phyloP scores from a whole-genome alignment of 306 rosid species.

The Gastrolobium bilobum region DNA sequence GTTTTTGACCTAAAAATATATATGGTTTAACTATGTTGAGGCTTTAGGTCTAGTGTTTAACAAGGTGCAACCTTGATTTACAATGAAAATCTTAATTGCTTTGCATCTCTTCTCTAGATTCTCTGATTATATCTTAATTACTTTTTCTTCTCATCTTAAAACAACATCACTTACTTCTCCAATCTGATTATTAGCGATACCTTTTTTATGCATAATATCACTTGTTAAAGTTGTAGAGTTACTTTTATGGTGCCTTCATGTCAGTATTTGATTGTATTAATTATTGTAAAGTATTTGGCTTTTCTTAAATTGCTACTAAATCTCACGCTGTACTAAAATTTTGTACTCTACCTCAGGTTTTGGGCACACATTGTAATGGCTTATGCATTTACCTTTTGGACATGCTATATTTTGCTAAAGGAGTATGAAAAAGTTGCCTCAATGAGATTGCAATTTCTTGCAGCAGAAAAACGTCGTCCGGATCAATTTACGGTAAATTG shows the following conservation, averaged over 20 bases:
- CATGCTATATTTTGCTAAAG: constrained; percentile 76
- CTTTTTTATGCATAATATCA: constrained; percentile 10
- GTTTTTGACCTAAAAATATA: constrained; percentile 7
- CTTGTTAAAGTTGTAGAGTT: constrained; percentile 29
- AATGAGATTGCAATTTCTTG: constrained; percentile 91
- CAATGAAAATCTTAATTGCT: constrained; percentile 30
- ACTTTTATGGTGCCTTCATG: constrained; percentile 34
- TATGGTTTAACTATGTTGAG: constrained; percentile 27
- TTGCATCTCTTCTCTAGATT: constrained; percentile 38
- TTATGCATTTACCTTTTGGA: constrained; percentile 89
- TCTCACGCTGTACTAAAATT: constrained; percentile 26
- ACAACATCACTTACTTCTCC: constrained; percentile 13
- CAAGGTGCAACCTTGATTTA: constrained; percentile 36
- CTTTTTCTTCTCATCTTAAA: not conserved
- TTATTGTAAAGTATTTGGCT: constrained; percentile 2
- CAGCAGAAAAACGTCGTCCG: constrained; percentile 81
- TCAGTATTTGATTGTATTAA: constrained; percentile 15
- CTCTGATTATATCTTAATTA: not conserved
- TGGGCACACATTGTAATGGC: constrained; percentile 88
- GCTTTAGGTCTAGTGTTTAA: constrained; percentile 20
- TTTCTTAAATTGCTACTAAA: constrained; percentile 37
- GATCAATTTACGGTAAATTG: constrained; percentile 87
- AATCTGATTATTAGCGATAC: constrained; percentile 1
- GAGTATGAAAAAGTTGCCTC: constrained; percentile 83
- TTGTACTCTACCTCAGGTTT: constrained; percentile 64